Evolutionary conservation across 306 rosid genomes (phyloP).

Genomic region (Malus sylvestris): DNA sequence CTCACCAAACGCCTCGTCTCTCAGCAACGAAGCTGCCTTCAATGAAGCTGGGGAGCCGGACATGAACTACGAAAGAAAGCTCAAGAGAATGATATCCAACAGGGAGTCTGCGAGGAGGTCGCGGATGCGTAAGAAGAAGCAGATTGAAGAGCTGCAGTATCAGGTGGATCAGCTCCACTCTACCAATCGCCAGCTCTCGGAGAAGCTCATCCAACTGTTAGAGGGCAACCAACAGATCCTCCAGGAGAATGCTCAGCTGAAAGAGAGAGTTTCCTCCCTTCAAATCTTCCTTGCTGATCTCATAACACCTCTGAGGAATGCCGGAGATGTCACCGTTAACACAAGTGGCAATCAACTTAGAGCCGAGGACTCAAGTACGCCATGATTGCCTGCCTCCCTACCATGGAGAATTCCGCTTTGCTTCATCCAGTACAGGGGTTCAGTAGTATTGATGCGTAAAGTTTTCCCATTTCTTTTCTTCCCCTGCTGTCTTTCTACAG

Average conservation of each 20-base stretch:
- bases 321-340: constrained; percentile 13
- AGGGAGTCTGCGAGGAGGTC: constrained; percentile 36
- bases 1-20: constrained; percentile 19
- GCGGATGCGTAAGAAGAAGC: constrained; percentile 36
- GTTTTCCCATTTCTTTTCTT: background rate
- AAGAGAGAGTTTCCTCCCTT: constrained; percentile 38
- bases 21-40: constrained; percentile 13
- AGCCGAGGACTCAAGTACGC: constrained; percentile 7
- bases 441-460: background rate
- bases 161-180: constrained; percentile 30
- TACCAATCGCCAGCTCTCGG: constrained; percentile 32
- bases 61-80: constrained; percentile 18
- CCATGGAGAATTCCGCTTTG: background rate
- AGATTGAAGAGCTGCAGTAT: constrained; percentile 30
- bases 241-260: constrained; percentile 42
- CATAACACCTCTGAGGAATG: constrained; percentile 17
- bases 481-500: too few relatives aligned
- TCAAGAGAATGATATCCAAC: constrained; percentile 37
- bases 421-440: background rate
- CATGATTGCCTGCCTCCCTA: background rate
- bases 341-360: constrained; percentile 2
- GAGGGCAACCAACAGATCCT: constrained; percentile 41
- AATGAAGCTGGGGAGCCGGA: background rate
- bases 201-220: constrained; percentile 29
- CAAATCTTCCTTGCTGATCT: constrained; percentile 27